A percentile compares a stretch with the other conserved stretches of the same genome.
These are phyloP conservation scores for Penicillium roqueforti DNA, from an alignment of 495 filamentous ascomycete genomes.

Conservation along the genomic window DNA sequence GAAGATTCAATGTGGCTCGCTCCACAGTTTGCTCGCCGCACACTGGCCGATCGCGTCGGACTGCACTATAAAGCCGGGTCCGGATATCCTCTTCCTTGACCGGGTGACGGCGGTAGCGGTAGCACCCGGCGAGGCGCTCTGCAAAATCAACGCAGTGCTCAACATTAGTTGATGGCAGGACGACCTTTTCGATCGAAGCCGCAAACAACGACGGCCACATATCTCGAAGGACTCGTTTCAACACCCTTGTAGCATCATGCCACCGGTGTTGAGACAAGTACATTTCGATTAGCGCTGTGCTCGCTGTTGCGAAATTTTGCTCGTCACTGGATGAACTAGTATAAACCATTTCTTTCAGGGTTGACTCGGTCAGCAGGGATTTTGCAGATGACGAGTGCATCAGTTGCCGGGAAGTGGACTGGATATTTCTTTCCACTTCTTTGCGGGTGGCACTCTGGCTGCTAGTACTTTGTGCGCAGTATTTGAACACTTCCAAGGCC, in stretches of 20 bases:
- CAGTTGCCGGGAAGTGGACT: neutral
- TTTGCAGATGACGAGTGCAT: neutral
- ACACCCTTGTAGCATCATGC: neutral
- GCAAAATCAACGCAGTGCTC: neutral
- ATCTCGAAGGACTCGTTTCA: neutral
- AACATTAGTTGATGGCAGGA: neutral
- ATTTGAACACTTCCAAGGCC: neutral
- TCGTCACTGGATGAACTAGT: neutral
- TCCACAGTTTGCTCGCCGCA: neutral
- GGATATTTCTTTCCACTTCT: neutral
- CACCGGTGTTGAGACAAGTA: neutral
- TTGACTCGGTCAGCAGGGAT: neutral
- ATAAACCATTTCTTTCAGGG: neutral
- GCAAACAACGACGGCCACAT: neutral
- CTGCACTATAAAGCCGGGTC: neutral
- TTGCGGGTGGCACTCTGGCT: neutral
- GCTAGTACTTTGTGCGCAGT: neutral
- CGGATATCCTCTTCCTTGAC: neutral
- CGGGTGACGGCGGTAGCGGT: neutral
- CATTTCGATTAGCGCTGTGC: neutral
- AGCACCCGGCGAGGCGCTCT: neutral
- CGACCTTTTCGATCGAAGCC: neutral
- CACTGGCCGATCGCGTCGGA: neutral
- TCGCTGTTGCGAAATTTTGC: neutral
- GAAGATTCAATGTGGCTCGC: neutral